Evolutionary conservation across 331 rosid genomes (phyloP).

Genomic region (Acacia concinna): DNA sequence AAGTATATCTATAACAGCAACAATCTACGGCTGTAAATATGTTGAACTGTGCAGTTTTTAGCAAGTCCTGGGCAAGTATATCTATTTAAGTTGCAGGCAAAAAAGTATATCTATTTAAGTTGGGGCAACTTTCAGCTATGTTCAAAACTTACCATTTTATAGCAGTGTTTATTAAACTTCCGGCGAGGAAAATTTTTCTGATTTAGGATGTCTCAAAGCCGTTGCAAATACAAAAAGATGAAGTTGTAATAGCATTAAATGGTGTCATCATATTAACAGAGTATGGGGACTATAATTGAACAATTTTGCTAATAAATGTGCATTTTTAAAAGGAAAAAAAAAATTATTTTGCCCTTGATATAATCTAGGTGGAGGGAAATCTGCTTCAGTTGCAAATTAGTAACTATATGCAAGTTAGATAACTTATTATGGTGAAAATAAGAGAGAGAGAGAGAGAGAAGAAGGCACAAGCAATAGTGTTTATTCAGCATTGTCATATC

Average conservation of each 20-base stretch:
- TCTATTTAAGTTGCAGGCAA: neutral
- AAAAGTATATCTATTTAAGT: neutral
- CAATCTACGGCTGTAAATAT: neutral
- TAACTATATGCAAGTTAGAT: neutral
- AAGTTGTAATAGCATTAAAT: constrained; percentile 17
- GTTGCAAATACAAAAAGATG: neutral
- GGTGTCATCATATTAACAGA: neutral
- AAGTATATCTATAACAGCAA: neutral
- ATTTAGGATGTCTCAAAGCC: too few species aligned
- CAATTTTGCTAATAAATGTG: neutral
- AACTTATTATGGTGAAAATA: neutral
- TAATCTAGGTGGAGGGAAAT: neutral
- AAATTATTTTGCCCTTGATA: neutral
- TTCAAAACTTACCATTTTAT: too few species aligned
- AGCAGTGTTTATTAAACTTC: too few species aligned
- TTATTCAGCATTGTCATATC: constrained; percentile 3
- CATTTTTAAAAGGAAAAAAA: neutral
- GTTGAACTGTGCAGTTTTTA: neutral
- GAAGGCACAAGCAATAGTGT: neutral
- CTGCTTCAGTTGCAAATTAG: neutral
- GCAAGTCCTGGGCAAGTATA: neutral
- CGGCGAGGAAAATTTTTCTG: too few species aligned
- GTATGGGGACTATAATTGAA: constrained; percentile 8
- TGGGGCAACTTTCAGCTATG: neutral
- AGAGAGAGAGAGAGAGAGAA: neutral